Evolutionary conservation across 495 filamentous ascomycete genomes (phyloP).

Genomic region (Chaetomium tenue): DNA sequence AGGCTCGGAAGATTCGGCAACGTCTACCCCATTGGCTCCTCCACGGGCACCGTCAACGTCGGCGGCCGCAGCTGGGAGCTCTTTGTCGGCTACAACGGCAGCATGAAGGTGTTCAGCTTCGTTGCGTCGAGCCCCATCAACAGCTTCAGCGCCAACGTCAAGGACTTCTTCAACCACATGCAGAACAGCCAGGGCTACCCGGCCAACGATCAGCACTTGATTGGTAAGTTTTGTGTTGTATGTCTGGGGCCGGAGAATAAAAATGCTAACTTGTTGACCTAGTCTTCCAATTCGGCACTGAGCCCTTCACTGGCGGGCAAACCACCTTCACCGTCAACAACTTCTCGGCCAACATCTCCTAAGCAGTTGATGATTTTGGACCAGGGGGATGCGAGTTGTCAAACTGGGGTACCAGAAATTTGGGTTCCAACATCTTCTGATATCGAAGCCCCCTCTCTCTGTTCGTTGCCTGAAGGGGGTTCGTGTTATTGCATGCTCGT

Average conservation of each 20-base stretch:
- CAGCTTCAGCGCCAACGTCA: slow-evolving; percentile 11
- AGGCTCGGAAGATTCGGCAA: slow-evolving; percentile 45
- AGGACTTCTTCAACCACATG: slow-evolving; percentile 15
- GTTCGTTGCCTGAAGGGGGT: background rate
- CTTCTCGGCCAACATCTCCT: slow-evolving; percentile 6
- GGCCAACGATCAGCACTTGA: background rate
- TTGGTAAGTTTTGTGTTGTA: background rate
- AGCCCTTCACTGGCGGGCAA: slow-evolving; percentile 4
- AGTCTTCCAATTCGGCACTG: slow-evolving; percentile 4
- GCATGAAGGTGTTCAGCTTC: slow-evolving; percentile 19
- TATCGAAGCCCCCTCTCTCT: background rate
- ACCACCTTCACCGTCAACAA: background rate
- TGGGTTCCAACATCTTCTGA: background rate
- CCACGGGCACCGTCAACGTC: slow-evolving; percentile 34
- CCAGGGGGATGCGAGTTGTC: too few relatives aligned
- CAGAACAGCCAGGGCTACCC: background rate
- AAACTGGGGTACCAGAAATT: background rate
- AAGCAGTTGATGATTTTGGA: background rate
- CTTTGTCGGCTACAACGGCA: slow-evolving; percentile 36
- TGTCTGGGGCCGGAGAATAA: background rate
- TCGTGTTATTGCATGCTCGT: background rate
- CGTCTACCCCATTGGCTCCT: slow-evolving; percentile 46
- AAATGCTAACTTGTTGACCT: background rate
- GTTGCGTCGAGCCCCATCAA: background rate
- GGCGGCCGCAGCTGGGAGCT: slow-evolving; percentile 43